Evolutionary conservation across 768 basidiomycete species (phyloP), one percentile per base, ranked within the genome.

Genomic region (Leccinum imitatum): DNA sequence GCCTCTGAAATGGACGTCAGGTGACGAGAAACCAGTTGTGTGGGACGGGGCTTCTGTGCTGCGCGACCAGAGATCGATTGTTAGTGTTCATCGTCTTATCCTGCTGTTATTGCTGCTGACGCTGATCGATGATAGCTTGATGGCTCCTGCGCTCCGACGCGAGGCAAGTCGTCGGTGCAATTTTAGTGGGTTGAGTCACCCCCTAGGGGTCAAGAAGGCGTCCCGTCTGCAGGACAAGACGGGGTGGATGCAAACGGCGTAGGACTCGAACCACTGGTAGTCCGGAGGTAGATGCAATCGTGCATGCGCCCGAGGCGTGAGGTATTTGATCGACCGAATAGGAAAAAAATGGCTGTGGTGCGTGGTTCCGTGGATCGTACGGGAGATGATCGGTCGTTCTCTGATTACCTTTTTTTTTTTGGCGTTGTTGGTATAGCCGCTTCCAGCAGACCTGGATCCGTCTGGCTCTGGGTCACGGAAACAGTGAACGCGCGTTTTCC

Each of bases 401-500:
- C 41, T 44, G 41, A 44, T 44, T n/a, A n/a, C 17, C 39, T 44
- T n/a, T 39, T 39, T 41, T 41, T 39, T 39, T 39, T 39, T 21
- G 23, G 25, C 25, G 25, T 27, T 27, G 25, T 27, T 27, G 25
- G 25, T 27, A 27, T 25, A 69, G 68, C 7, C 78, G 76, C 23
- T 63, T 81, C 39, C 73, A 78, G 33, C 71, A 69, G 21, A 76
- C 79, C 2, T 95, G 90, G 90, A 76, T 75, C 39, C 75, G 74
- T 15, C 73, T 91, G 53, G 84, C 91, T 0, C 71, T 87, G 53
- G 90, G 87, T 0, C 82, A 85, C 54, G 86, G 85, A 13, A 78
- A 85, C 0, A 69, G 74, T 7, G 89, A 91, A 67, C 83, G 86
- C 33, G 73, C 82, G 2, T 88, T 93, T 63, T 88, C 92, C 11